A percentile compares a stretch with the other conserved stretches of the same genome.
phyloP scores from a whole-genome alignment of 768 basidiomycete species.

The Antrodiella citrinella region DNA sequence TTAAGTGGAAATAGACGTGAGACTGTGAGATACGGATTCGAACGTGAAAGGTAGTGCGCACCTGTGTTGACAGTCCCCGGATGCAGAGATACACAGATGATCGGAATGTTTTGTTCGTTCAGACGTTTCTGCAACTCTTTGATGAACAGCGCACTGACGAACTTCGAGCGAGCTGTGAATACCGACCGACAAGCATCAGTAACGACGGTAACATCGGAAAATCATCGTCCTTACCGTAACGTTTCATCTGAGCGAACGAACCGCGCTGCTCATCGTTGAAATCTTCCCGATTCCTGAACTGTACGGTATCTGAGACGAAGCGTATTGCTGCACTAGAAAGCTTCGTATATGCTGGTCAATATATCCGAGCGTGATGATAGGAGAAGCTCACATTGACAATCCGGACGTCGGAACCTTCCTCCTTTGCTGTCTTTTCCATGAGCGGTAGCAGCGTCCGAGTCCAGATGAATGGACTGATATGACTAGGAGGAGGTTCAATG shows the following conservation, averaged over 20 bases:
- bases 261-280: conserved; percentile 18
- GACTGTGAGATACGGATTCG: neutral
- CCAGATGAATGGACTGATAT: conserved; percentile 49
- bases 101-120: conserved; percentile 26
- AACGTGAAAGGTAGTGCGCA: conserved; percentile 1
- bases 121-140: conserved; percentile 42
- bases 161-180: conserved; percentile 38
- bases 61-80: conserved; percentile 35
- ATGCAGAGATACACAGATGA: conserved; percentile 33
- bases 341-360: neutral
- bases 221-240: conserved; percentile 13
- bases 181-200: neutral
- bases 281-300: conserved; percentile 18
- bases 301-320: conserved; percentile 9
- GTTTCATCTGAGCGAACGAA: conserved; percentile 7
- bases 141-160: conserved; percentile 42
- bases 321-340: conserved; percentile 10
- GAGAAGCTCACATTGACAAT: conserved; percentile 41
- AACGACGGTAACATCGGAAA: neutral
- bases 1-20: neutral
- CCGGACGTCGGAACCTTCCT: conserved; percentile 47
- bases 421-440: conserved; percentile 38
- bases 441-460: conserved; percentile 47
- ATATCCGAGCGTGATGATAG: neutral
- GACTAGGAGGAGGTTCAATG: conserved; percentile 29